Base-by-base conservation (phyloP, 1,284 basidiomycete species). In the Peniophora sp. region DNA sequence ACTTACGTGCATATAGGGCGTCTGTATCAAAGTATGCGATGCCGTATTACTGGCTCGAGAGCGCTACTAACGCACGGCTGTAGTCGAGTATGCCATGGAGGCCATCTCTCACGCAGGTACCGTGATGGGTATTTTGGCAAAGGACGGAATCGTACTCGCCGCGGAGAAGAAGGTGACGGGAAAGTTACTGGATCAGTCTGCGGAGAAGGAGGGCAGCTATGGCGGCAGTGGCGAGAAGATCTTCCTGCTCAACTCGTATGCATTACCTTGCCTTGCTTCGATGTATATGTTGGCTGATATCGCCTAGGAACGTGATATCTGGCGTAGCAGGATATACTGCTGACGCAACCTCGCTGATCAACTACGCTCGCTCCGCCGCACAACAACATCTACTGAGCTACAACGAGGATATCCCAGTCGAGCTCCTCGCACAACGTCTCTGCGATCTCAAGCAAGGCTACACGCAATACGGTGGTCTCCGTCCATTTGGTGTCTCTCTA, bases 101-200 rank as follows among this genome's bases (percentile, higher is more conserved):
- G 94, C 94, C 55, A 97, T 98, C 76, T 95, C 92, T 24, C 92
- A 96, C 62, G 95, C 94, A 24, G 95, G 95, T 55, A 95, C 94
- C 14, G 93, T 97, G 43, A 81, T 98, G 24, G 94, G 93, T 39
- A 88, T 97, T 50, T 78, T 97, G n/a, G 92, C 93, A 18, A 92
- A 90, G 64, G 92, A 95, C 59, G 96, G 97, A 1, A 91, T 99
- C 36, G 94, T 98, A 2, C 78, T 99, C n/a, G 96, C 94, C 0
- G 96, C 96, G 6, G 96, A 99, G 78, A 99, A 99, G 84, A 97
- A 97, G 72, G 94, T 99, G 39, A 98, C 97, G 0, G 94, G 94
- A 47, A 99, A 99, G 70, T 82, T 99, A 44, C 80, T 99, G 53
- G 96, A 99, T 70, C 77, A 93, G 41, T 87, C 88, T 24, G 78